A percentile compares a stretch with the other conserved stretches of the same genome.
Conservation (phyloP, 257 asterid species). For the Fraxinus americana region DNA sequence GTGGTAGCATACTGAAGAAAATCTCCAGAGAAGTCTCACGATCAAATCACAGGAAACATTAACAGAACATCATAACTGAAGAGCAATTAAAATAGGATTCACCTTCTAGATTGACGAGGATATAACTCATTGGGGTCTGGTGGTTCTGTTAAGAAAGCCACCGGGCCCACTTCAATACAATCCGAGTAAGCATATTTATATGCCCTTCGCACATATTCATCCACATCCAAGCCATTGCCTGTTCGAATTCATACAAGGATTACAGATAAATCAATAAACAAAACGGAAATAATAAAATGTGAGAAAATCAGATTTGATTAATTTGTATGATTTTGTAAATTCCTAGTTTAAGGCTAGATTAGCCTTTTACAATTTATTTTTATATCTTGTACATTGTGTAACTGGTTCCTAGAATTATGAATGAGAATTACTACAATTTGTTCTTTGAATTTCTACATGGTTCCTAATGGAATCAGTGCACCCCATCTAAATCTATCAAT, state of each 20-base stretch:
- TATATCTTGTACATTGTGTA: neutral
- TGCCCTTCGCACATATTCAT: constrained; percentile 96
- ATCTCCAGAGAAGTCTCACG: neutral
- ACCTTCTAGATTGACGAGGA: constrained; percentile 93
- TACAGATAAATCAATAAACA: neutral
- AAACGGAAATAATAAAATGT: constrained; percentile 16
- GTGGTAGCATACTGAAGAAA: neutral
- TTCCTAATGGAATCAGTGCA: neutral
- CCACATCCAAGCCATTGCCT: constrained; percentile 97
- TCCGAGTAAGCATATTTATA: constrained; percentile 96
- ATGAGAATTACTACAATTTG: neutral
- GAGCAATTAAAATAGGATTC: constrained; percentile 34
- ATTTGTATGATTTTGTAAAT: neutral
- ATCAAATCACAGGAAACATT: neutral
- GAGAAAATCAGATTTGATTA: neutral
- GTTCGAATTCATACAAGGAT: constrained; percentile 32
- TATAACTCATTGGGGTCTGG: constrained; percentile 97
- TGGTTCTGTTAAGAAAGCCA: constrained; percentile 92
- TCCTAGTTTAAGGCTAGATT: neutral
- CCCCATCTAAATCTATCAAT: neutral
- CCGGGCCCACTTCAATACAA: constrained; percentile 98
- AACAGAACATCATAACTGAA: neutral
- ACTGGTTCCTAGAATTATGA: neutral
- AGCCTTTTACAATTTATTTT: neutral
- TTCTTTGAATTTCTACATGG: neutral